A percentile compares a stretch with the other conserved stretches of the same genome.
phyloP scores from a whole-genome alignment of 2,329 filamentous ascomycete species.

The Pezicula rhizophila region DNA sequence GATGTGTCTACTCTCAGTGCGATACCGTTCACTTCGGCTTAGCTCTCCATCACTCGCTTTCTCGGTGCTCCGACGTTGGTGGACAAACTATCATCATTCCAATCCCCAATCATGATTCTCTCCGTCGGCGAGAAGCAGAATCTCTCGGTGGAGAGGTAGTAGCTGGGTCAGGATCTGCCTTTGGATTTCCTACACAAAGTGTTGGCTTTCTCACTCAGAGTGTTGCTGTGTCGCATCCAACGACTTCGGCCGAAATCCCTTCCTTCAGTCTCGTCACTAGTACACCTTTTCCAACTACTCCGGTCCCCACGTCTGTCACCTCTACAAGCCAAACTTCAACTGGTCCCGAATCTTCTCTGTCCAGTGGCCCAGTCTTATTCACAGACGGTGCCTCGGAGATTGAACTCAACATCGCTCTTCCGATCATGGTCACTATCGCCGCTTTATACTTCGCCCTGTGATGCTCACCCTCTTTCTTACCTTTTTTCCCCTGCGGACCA shows the following conservation, averaged over 20 bases:
- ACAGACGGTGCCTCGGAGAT: not conserved
- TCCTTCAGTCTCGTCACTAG: not conserved
- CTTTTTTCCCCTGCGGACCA: not conserved
- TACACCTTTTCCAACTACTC: not conserved
- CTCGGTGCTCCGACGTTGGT: slow-evolving; percentile 20
- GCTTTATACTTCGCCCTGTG: not conserved
- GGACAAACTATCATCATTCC: slow-evolving; percentile 15
- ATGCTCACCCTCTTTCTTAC: not conserved
- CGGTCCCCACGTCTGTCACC: not conserved
- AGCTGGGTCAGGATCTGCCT: slow-evolving; percentile 14
- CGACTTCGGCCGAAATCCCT: not conserved
- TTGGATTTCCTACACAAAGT: slow-evolving; percentile 15
- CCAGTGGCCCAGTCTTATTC: not conserved
- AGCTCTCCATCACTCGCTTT: slow-evolving; percentile 28
- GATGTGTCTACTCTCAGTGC: slow-evolving; percentile 32
- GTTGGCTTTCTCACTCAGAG: slow-evolving; percentile 1
- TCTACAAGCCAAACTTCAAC: not conserved
- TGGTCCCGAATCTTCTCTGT: not conserved
- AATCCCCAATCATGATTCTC: slow-evolving; percentile 22
- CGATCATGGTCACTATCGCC: not conserved
- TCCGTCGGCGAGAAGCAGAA: slow-evolving; percentile 24
- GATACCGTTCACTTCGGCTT: slow-evolving; percentile 27
- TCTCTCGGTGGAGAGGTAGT: slow-evolving; percentile 17
- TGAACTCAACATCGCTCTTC: not conserved
- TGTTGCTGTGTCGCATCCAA: not conserved